These are phyloP conservation scores for Ashbya aceris DNA, from an alignment of 1,139 yeast species.

Conservation along the genomic window DNA sequence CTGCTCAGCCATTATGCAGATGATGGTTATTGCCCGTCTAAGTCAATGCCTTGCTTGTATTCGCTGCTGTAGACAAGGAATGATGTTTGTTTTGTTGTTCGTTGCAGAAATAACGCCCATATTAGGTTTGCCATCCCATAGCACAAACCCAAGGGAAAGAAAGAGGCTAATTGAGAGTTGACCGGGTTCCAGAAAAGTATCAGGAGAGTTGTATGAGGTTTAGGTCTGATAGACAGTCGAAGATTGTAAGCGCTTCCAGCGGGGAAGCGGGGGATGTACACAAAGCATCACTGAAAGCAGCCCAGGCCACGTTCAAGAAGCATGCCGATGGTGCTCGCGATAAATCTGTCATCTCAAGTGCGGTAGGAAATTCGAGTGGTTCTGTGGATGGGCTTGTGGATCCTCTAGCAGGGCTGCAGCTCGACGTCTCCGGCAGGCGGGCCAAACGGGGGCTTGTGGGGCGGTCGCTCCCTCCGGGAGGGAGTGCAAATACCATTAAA, in stretches of 20 bases:
- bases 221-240: conserved; percentile 5
- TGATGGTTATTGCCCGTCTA: not conserved
- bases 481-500: no score
- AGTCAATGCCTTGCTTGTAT: not conserved
- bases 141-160: not conserved
- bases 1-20: conserved; percentile 22
- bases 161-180: not conserved
- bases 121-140: no score
- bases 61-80: not conserved
- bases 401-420: not conserved
- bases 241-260: not conserved
- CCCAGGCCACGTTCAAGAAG: conserved; percentile 21
- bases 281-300: conserved; percentile 18
- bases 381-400: not conserved
- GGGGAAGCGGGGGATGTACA: conserved; percentile 6
- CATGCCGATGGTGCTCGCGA: conserved; percentile 7
- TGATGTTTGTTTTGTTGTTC: conserved; percentile 1
- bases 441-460: no score
- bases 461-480: no score
- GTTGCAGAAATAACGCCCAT: not conserved
- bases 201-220: conserved; percentile 4
- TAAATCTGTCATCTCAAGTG: not conserved
- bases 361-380: not conserved
- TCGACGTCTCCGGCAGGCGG: not conserved
- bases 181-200: not conserved